phyloP scores from a whole-genome alignment of 2,329 filamentous ascomycete species.

The Amylocarpus encephaloides region DNA sequence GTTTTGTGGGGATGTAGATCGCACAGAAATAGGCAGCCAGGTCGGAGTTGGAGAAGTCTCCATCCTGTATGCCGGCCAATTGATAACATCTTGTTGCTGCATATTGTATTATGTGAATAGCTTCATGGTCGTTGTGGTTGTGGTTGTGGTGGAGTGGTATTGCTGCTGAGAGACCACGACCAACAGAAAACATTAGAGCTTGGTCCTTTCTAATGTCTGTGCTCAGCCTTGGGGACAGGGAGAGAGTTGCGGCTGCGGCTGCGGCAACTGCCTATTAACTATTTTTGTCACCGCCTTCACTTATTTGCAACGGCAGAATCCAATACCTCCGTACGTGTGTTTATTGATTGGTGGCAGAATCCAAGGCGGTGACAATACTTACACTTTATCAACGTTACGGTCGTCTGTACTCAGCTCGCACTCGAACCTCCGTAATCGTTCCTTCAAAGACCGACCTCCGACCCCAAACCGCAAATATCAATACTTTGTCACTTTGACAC shows the following conservation, averaged over 20 bases:
- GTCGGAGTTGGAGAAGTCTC: slow-evolving; percentile 3
- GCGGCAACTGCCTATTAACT: background rate
- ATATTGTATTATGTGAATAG: slow-evolving; percentile 15
- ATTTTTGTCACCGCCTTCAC: too few species aligned
- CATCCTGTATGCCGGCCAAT: slow-evolving; percentile 11
- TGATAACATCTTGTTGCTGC: slow-evolving; percentile 8
- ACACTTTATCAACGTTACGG: too few species aligned
- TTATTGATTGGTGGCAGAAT: too few species aligned
- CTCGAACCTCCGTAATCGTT: too few species aligned
- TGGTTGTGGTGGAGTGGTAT: background rate
- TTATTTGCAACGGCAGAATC: too few species aligned
- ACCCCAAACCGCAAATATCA: too few species aligned
- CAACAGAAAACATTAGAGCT: background rate
- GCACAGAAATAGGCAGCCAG: background rate
- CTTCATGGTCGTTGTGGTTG: slow-evolving; percentile 15
- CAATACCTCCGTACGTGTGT: too few species aligned
- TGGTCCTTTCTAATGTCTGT: background rate
- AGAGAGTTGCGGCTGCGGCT: background rate
- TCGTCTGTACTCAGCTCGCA: too few species aligned
- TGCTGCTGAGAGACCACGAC: background rate
- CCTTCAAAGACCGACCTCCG: too few species aligned
- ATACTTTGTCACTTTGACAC: too few species aligned
- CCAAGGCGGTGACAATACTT: too few species aligned
- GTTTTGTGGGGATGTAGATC: background rate
- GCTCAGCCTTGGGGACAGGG: background rate